phyloP scores from a whole-genome alignment of 306 rosid genomes.

The Rosa multiflora region DNA sequence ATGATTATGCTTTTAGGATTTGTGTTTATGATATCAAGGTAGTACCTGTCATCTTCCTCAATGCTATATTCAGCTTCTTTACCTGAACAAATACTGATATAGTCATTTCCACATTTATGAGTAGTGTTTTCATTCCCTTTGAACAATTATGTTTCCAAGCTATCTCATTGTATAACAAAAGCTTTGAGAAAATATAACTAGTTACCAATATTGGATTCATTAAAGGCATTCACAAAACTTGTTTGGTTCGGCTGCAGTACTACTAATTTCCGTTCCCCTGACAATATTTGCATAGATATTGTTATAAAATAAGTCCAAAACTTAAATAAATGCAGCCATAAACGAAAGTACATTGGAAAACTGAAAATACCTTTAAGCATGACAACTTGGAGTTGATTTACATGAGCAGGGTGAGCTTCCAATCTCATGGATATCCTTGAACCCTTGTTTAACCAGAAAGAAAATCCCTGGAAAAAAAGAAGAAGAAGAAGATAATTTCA shows the following conservation, averaged over 20 bases:
- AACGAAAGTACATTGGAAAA: not conserved
- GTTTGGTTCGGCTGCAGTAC: constrained; percentile 32
- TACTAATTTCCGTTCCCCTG: constrained; percentile 48
- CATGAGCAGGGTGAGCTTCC: constrained; percentile 48
- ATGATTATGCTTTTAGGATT: constrained; percentile 45
- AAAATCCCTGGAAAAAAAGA: constrained; percentile 44
- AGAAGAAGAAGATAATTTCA: not conserved
- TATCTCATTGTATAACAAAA: not conserved
- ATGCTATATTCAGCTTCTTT: constrained; percentile 48
- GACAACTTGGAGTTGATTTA: constrained; percentile 42
- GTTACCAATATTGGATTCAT: constrained; percentile 40
- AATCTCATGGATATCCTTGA: constrained; percentile 52
- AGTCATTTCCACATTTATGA: not conserved
- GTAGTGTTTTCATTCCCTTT: not conserved
- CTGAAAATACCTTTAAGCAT: constrained; percentile 53
- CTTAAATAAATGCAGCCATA: not conserved
- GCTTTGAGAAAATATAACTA: not conserved
- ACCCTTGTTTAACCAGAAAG: constrained; percentile 74
- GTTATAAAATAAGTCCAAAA: not conserved
- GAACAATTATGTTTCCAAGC: not conserved
- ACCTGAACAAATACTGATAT: constrained; percentile 32
- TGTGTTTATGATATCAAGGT: constrained; percentile 53
- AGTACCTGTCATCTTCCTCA: constrained; percentile 63
- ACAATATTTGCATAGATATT: constrained; percentile 14
- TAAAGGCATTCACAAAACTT: constrained; percentile 4